A percentile compares a stretch with the other conserved stretches of the same genome.
phyloP scores from a whole-genome alignment of 1,284 basidiomycete genomes.

The Cystobasidium sp. region DNA sequence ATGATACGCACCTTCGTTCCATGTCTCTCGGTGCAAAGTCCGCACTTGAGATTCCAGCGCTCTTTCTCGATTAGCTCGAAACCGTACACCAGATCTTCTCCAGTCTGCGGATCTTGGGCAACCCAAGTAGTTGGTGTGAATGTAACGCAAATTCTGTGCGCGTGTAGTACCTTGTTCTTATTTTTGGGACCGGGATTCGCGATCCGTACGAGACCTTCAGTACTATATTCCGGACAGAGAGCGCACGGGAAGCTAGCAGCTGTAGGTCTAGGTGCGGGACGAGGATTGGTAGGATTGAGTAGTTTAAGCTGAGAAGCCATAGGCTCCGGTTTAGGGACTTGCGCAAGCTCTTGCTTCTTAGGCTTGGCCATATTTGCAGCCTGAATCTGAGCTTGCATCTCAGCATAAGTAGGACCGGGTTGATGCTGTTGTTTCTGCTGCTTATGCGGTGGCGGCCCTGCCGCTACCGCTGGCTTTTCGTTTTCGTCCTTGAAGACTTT shows the following conservation, averaged over 20 bases:
- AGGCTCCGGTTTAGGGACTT: constrained; percentile 1
- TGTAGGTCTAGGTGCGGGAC: not conserved
- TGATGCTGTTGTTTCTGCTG: not conserved
- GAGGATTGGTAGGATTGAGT: constrained; percentile 2
- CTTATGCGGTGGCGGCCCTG: not conserved
- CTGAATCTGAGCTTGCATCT: constrained; percentile 11
- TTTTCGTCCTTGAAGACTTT: constrained; percentile 15
- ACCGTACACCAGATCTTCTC: constrained; percentile 70
- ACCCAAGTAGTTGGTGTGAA: constrained; percentile 53
- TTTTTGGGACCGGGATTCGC: constrained; percentile 47
- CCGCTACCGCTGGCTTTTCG: not conserved
- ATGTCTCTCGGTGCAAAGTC: constrained; percentile 33
- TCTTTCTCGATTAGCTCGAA: constrained; percentile 83
- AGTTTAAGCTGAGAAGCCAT: not conserved
- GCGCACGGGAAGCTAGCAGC: constrained; percentile 53
- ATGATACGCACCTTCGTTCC: constrained; percentile 31
- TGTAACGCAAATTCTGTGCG: constrained; percentile 43
- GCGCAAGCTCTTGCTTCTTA: constrained; percentile 5
- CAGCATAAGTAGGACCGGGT: constrained; percentile 15
- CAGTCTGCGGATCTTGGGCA: constrained; percentile 45
- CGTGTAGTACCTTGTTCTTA: constrained; percentile 55
- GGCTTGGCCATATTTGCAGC: constrained; percentile 6
- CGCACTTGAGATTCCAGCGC: constrained; percentile 82
- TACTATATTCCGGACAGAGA: constrained; percentile 56
- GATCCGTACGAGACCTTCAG: constrained; percentile 49